phyloP scores from a whole-genome alignment of 164 flowering plant species.

The Aristolochia fimbriata region DNA sequence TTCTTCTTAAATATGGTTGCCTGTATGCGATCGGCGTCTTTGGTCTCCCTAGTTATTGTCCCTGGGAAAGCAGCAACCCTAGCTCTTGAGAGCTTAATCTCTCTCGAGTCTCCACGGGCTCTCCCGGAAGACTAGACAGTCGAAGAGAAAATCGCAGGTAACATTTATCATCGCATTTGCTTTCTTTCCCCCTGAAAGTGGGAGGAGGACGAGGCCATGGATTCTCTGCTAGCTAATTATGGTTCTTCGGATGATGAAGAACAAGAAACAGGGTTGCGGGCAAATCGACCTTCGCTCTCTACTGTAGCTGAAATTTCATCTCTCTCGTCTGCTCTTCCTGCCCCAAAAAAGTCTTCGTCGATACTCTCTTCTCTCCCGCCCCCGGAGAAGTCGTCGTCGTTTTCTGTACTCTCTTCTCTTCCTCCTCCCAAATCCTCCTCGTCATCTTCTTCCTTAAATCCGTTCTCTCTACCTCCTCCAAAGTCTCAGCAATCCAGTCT shows the following conservation, averaged over 20 bases:
- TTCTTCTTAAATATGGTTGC: no score
- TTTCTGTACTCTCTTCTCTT: constrained; percentile 12
- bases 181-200: not conserved
- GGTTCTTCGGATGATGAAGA: constrained; percentile 58
- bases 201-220: constrained; percentile 24
- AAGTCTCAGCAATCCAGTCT: constrained; percentile 14
- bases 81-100: not conserved
- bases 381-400: not conserved
- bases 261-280: constrained; percentile 2
- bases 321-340: constrained; percentile 6
- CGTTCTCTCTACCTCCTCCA: constrained; percentile 37
- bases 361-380: not conserved
- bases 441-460: constrained; percentile 15
- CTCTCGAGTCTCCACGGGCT: not conserved
- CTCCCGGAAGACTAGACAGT: not conserved
- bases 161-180: not conserved
- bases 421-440: constrained; percentile 19
- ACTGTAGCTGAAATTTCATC: not conserved
- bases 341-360: not conserved
- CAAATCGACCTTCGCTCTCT: constrained; percentile 6
- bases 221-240: constrained; percentile 52
- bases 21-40: no score
- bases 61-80: no score
- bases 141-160: not conserved
- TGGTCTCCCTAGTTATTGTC: no score